phyloP scores from a whole-genome alignment of 2,329 filamentous ascomycete species.

The Clonostachys byssicola region DNA sequence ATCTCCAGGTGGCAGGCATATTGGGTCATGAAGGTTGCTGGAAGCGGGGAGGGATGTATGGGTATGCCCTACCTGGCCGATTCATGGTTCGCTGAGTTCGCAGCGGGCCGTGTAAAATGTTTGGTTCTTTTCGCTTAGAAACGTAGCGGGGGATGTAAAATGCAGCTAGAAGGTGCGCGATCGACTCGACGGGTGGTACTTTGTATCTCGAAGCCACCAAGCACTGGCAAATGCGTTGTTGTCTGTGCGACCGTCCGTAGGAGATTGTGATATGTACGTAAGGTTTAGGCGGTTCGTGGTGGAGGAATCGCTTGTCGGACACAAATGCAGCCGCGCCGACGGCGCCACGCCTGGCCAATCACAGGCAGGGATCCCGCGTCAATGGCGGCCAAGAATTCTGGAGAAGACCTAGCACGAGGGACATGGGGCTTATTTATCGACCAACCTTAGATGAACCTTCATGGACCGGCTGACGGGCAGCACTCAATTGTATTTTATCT shows the following conservation, averaged over 20 bases:
- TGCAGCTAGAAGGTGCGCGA: too few relatives aligned
- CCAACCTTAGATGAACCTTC: background rate
- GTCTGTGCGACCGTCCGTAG: conserved; percentile 2
- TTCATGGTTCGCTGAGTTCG: conserved; percentile 35
- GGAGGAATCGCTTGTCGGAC: conserved; percentile 16
- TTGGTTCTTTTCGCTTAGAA: too few relatives aligned
- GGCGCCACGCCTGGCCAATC: conserved; percentile 14
- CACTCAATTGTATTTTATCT: too few relatives aligned
- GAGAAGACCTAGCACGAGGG: conserved; percentile 6
- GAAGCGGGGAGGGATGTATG: background rate
- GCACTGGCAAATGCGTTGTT: background rate
- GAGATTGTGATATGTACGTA: too few relatives aligned
- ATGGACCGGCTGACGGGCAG: too few relatives aligned
- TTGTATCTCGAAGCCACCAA: background rate
- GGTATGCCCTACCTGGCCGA: conserved; percentile 49
- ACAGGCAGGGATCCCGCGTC: conserved; percentile 2
- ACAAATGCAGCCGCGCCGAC: conserved; percentile 33
- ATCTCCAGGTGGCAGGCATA: too few relatives aligned
- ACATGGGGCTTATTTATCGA: background rate
- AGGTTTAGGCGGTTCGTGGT: too few relatives aligned
- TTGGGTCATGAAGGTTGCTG: too few relatives aligned
- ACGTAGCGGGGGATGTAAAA: too few relatives aligned
- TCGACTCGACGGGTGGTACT: background rate
- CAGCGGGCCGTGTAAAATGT: too few relatives aligned
- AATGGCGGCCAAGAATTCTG: conserved; percentile 6